These are phyloP conservation scores for Coffea canephora DNA, from an alignment of 257 asterid genomes.

Conservation along the genomic window DNA sequence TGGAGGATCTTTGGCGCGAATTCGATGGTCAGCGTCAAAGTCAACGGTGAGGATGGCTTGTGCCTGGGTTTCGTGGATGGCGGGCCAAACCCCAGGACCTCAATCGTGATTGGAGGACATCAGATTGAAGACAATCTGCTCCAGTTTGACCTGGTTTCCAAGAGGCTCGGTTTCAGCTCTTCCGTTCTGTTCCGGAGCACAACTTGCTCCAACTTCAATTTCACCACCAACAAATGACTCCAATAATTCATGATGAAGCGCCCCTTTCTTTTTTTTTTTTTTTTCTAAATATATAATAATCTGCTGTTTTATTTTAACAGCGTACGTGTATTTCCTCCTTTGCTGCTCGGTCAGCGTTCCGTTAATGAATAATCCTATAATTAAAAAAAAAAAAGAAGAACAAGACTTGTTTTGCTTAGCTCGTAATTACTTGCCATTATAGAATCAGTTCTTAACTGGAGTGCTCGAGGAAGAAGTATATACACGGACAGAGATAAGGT, in stretches of 20 bases:
- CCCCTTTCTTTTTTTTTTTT: background rate
- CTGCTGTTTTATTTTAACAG: no score
- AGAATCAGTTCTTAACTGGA: no score
- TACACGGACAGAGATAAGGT: no score
- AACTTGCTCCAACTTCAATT: conserved; percentile 19
- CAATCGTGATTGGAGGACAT: conserved; percentile 38
- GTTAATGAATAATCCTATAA: background rate
- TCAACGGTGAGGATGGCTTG: conserved; percentile 15
- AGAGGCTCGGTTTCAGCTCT: conserved; percentile 34
- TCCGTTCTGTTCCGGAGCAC: conserved; percentile 22
- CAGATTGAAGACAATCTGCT: conserved; percentile 37
- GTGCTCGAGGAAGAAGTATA: no score
- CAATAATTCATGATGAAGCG: background rate
- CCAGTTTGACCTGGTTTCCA: conserved; percentile 32
- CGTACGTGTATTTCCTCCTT: no score
- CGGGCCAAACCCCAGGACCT: conserved; percentile 18
- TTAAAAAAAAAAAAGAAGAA: no score
- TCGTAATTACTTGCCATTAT: no score
- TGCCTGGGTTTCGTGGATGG: conserved; percentile 41
- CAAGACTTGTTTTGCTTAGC: background rate
- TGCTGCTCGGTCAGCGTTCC: background rate
- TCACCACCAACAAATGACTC: background rate
- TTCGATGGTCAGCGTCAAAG: conserved; percentile 14
- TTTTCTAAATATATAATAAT: no score
- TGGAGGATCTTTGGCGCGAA: conserved; percentile 19